Evolutionary conservation across 495 filamentous ascomycete species (phyloP).

Genomic region (Hypoxylon lenormandii): DNA sequence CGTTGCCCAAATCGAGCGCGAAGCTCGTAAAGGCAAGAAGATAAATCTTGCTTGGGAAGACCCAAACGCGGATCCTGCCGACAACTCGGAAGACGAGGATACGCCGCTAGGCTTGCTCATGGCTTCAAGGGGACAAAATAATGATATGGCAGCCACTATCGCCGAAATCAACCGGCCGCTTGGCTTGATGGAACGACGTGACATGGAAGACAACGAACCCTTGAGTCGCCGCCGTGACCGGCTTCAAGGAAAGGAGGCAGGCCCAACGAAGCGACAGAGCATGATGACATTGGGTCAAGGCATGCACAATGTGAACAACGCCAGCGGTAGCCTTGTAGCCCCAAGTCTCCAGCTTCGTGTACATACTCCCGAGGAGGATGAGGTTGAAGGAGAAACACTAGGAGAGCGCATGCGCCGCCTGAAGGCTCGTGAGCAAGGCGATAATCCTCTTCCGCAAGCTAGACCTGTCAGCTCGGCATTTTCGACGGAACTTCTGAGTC

Average conservation of each 20-base stretch:
- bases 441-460: conserved; percentile 61
- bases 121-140: conserved; percentile 67
- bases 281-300: conserved; percentile 54
- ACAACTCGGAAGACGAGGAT: conserved; percentile 71
- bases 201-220: conserved; percentile 92
- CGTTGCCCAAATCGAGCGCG: conserved; percentile 86
- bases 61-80: conserved; percentile 56
- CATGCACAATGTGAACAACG: conserved; percentile 24
- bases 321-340: conserved; percentile 28
- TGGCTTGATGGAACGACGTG: conserved; percentile 84
- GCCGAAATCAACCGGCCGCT: conserved; percentile 72
- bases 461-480: conserved; percentile 79
- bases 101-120: conserved; percentile 87
- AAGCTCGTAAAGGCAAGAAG: conserved; percentile 75
- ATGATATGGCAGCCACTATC: conserved; percentile 65
- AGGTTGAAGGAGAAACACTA: conserved; percentile 81
- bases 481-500: conserved; percentile 78
- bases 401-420: conserved; percentile 79
- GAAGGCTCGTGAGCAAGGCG: conserved; percentile 61
- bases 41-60: conserved; percentile 93
- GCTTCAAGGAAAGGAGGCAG: conserved; percentile 68
- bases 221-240: conserved; percentile 81
- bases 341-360: conserved; percentile 48
- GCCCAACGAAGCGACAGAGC: conserved; percentile 57
- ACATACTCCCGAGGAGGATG: conserved; percentile 59